Base-by-base conservation (phyloP, 2,329 filamentous ascomycete species). In the Botrytis fragariae region DNA sequence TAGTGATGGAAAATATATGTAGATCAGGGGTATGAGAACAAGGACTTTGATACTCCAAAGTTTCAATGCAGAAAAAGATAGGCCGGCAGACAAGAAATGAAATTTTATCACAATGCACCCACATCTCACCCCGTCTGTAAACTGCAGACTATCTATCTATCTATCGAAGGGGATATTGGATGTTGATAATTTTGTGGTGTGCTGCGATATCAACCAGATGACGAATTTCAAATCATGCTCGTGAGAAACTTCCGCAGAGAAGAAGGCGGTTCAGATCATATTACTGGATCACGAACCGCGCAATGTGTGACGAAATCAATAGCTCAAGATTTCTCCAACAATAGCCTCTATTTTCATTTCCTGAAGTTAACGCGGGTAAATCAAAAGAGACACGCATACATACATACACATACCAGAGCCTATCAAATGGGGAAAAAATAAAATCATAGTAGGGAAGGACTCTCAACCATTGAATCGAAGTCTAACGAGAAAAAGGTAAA, bases 301-400 rank as follows among this genome's bases (percentile, higher is more conserved):
- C 37, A 42, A 42, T 42, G 18, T 62, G 60, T 62, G 60, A 62
- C 37, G 60, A 62, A n/a, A 62, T 62, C 60, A 62, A 62, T 42
- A 62, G 37, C 37, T 62, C 20, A 25, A n/a, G 25, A 29, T 62
- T 18, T 42, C 60, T n/a, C 18, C 9, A 42, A 9, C 25, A 39
- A 39, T 42, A 25, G 37, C 35, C 35, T 9, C 12, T n/a, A 18
- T 39, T 42, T 39, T 39, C n/a, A 14, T 39, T 62, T 39, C 35
- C 60, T 57, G n/a, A 9, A 62, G 37, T n/a, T 57, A 29, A 57
- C 51, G 35, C 37, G 60, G 25, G 37, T n/a, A 37, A 39, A 37
- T 25, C 20, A 37, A 37, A 51, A 51, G 25, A 61, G 60, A n/a
- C 0, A 59, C 2, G n/a, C 44, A 10, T 1, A 20, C 44, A 45